Conservation (phyloP, 2,329 filamentous ascomycete species). For the Leptographium lundbergii region DNA sequence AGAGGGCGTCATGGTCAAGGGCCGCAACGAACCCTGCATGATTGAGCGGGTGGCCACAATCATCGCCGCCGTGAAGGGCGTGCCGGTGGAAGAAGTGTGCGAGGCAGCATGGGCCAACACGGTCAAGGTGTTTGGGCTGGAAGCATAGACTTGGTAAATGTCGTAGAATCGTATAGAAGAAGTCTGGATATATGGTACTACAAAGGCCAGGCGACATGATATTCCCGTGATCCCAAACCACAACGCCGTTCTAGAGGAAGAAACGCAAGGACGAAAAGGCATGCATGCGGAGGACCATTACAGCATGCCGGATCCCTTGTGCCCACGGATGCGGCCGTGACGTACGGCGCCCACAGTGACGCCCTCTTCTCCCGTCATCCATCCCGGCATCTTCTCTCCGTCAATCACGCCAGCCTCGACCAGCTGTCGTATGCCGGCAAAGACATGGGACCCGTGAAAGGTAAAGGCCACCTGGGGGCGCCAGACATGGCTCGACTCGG, state of each 20-base stretch:
- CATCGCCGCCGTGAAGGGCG: slow-evolving; percentile 72
- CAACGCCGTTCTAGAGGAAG: background rate
- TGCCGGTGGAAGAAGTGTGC: slow-evolving; percentile 68
- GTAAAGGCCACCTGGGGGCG: slow-evolving; percentile 50
- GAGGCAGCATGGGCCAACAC: slow-evolving; percentile 82
- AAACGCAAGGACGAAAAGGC: background rate
- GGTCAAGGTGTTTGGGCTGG: slow-evolving; percentile 63
- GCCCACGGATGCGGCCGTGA: slow-evolving; percentile 49
- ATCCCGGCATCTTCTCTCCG: slow-evolving; percentile 68
- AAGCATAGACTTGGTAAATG: slow-evolving; percentile 21
- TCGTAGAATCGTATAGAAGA: background rate
- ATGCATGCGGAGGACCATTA: background rate
- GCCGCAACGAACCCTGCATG: slow-evolving; percentile 81
- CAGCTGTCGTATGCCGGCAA: slow-evolving; percentile 65
- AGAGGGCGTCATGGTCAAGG: slow-evolving; percentile 81
- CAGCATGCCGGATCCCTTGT: slow-evolving; percentile 42
- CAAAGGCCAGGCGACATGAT: background rate
- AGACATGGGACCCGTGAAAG: slow-evolving; percentile 66
- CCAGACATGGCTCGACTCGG: slow-evolving; percentile 25
- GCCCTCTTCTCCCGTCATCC: slow-evolving; percentile 82
- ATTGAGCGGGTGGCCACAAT: slow-evolving; percentile 83
- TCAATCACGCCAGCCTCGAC: slow-evolving; percentile 67
- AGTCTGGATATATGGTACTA: too few species aligned
- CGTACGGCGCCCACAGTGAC: slow-evolving; percentile 61
- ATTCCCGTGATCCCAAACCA: background rate